These are phyloP conservation scores for Pseudonitzschia multiseries DNA, from an alignment of 108 stramenopile species.

Conservation along the genomic window DNA sequence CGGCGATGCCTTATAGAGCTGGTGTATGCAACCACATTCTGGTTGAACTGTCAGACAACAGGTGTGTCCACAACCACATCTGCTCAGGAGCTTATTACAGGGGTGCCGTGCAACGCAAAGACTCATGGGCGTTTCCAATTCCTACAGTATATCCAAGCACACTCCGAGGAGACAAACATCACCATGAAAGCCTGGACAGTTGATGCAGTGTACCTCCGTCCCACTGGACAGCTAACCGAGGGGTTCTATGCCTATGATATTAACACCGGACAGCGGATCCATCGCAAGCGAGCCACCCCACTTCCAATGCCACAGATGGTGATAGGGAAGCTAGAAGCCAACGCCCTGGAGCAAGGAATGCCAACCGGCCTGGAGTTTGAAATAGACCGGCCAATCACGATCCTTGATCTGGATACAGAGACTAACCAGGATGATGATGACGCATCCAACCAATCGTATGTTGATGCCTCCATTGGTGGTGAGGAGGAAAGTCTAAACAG, in stretches of 20 bases:
- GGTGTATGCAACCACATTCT: not conserved
- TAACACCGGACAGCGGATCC: not conserved
- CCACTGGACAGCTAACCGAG: not conserved
- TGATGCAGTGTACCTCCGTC: not conserved
- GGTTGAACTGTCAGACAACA: not conserved
- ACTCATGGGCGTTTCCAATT: not conserved
- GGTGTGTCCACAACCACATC: not conserved
- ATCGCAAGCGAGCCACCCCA: not conserved
- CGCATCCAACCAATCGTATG: too few relatives aligned
- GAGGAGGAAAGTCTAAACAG: not conserved
- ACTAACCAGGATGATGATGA: too few relatives aligned
- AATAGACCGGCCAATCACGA: too few relatives aligned
- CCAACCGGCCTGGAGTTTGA: not conserved
- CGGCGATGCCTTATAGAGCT: not conserved
- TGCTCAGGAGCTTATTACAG: not conserved
- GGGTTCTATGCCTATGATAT: not conserved
- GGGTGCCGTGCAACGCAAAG: not conserved
- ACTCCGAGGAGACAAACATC: not conserved
- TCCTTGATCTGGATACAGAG: too few relatives aligned
- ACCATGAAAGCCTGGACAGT: not conserved
- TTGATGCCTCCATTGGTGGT: not conserved
- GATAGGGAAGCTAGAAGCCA: not conserved
- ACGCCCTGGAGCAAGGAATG: not conserved
- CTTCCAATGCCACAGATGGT: not conserved
- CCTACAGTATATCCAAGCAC: not conserved